These are phyloP conservation scores for Erodium moschatum DNA, from an alignment of 441 rosid genomes.

Conservation along the genomic window DNA sequence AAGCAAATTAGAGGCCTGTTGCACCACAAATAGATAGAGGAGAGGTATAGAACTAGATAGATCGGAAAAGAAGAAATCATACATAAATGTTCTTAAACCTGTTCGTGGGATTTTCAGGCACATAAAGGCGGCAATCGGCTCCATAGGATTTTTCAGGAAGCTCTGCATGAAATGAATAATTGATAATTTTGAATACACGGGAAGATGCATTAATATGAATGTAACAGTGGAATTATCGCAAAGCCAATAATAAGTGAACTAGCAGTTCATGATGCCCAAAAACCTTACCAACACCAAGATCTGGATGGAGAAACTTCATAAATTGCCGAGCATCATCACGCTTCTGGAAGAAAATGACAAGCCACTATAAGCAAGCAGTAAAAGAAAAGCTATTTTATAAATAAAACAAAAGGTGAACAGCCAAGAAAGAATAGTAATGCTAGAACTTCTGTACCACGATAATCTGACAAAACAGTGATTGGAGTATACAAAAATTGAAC, in stretches of 20 bases:
- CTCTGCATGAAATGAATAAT: slow-evolving; percentile 44
- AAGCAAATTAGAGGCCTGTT: slow-evolving; percentile 24
- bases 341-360: slow-evolving; percentile 39
- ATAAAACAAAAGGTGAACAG: background rate
- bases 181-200: slow-evolving; percentile 1
- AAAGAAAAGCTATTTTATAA: background rate
- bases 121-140: slow-evolving; percentile 82
- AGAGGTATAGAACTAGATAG: slow-evolving; percentile 13
- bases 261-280: slow-evolving; percentile 11
- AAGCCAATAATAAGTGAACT: background rate
- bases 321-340: slow-evolving; percentile 94
- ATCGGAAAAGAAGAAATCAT: slow-evolving; percentile 60
- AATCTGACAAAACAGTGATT: background rate
- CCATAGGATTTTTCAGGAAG: slow-evolving; percentile 98
- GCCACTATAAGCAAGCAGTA: slow-evolving; percentile 18
- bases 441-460: background rate
- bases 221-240: background rate
- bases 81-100: slow-evolving; percentile 93
- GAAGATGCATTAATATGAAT: background rate
- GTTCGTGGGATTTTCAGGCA: slow-evolving; percentile 79
- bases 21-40: background rate
- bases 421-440: background rate
- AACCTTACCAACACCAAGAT: slow-evolving; percentile 86
- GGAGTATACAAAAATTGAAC: background rate
- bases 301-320: slow-evolving; percentile 97